Evolutionary conservation across 495 filamentous ascomycete genomes (phyloP).

Genomic region (Talaromyces thailandensis): DNA sequence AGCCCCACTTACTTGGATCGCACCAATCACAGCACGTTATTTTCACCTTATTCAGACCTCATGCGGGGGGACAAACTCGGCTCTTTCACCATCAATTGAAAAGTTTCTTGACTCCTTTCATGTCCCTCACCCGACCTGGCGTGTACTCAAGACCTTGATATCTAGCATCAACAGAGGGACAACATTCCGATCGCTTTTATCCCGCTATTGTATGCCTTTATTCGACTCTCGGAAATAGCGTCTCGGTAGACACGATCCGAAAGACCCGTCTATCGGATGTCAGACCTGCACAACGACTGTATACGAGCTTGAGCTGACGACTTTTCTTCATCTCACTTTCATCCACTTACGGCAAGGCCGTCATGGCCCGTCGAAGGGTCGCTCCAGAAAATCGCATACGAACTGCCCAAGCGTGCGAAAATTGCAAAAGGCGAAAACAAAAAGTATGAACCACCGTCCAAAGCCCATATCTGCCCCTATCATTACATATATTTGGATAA

Average conservation of each 20-base stretch:
- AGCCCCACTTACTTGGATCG: neutral
- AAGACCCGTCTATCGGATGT: neutral
- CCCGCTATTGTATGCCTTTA: neutral
- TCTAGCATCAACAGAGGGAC: neutral
- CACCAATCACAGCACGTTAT: neutral
- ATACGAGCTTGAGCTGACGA: neutral
- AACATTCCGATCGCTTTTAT: neutral
- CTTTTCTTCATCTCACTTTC: neutral
- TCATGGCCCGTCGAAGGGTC: slow-evolving; percentile 7
- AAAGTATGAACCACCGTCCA: neutral
- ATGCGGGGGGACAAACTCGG: neutral
- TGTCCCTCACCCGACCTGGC: neutral
- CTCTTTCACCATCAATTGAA: neutral
- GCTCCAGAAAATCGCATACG: slow-evolving; percentile 8
- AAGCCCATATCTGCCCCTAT: neutral
- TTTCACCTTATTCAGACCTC: neutral
- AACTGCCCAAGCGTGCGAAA: slow-evolving; percentile 5
- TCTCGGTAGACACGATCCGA: neutral
- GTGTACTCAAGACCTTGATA: neutral
- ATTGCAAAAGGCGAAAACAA: slow-evolving; percentile 6
- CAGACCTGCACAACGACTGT: neutral
- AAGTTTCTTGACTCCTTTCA: neutral
- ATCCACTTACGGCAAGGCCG: neutral
- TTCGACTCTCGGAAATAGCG: neutral
- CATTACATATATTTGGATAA: neutral